Evolutionary conservation across 2,329 filamentous ascomycete genomes (phyloP).

Genomic region (Amauroascus niger): DNA sequence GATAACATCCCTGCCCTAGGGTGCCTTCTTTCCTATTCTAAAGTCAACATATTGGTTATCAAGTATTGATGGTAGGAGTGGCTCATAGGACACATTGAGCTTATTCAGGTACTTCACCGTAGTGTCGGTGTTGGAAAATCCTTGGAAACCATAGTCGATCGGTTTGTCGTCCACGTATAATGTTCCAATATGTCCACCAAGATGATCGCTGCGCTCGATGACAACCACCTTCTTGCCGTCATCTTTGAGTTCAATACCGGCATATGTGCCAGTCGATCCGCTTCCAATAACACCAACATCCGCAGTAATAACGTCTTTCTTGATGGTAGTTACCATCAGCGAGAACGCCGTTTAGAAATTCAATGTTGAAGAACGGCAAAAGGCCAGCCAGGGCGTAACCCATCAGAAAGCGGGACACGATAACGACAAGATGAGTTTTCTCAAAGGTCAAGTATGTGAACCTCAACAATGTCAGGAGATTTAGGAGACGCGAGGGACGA

Average conservation of each 20-base stretch:
- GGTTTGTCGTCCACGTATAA: constrained; percentile 19
- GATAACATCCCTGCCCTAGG: neutral
- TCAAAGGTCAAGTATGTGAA: neutral
- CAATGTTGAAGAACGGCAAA: neutral
- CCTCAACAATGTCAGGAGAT: neutral
- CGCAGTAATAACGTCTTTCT: constrained; percentile 12
- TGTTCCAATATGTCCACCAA: constrained; percentile 26
- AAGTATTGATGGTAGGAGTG: neutral
- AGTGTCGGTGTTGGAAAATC: constrained; percentile 20
- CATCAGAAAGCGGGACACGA: neutral
- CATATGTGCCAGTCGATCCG: constrained; percentile 25
- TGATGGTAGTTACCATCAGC: neutral
- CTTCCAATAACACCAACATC: constrained; percentile 27
- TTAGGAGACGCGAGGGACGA: neutral
- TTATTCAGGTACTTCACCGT: constrained; percentile 21
- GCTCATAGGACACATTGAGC: constrained; percentile 17
- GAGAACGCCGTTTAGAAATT: neutral
- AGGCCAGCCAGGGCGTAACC: neutral
- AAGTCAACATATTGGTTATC: constrained; percentile 3
- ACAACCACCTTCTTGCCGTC: constrained; percentile 22
- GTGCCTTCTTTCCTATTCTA: constrained; percentile 6
- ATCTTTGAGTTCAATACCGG: constrained; percentile 24
- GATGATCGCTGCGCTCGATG: constrained; percentile 21
- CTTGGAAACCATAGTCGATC: constrained; percentile 26
- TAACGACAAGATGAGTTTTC: neutral